These are phyloP conservation scores for Leptodontidium sp. DNA, from an alignment of 2,329 filamentous ascomycete genomes.

Conservation along the genomic window DNA sequence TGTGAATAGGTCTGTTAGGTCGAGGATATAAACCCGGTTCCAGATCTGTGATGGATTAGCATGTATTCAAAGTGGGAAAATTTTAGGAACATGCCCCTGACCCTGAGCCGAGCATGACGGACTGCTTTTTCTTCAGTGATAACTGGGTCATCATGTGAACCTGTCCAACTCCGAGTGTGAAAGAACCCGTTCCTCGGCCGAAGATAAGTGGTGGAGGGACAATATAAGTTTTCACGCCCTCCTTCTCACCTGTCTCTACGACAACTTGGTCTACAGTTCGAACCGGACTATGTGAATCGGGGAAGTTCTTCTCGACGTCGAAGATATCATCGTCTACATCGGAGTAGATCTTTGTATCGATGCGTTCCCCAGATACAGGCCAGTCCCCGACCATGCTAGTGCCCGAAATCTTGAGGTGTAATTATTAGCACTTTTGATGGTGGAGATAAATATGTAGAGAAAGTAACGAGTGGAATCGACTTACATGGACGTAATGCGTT, in stretches of 20 bases:
- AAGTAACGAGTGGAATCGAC: not conserved
- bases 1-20: constrained; percentile 54
- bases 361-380: constrained; percentile 47
- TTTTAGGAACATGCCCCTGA: constrained; percentile 33
- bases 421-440: not conserved
- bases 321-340: constrained; percentile 55
- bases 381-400: constrained; percentile 54
- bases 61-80: not conserved
- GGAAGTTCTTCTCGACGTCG: constrained; percentile 48
- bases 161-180: constrained; percentile 52
- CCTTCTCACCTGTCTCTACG: constrained; percentile 49
- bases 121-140: constrained; percentile 46
- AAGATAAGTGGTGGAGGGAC: constrained; percentile 58
- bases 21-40: constrained; percentile 56
- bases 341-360: constrained; percentile 49
- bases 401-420: constrained; percentile 50
- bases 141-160: constrained; percentile 49
- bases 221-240: constrained; percentile 54
- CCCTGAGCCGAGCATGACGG: constrained; percentile 50
- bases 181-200: constrained; percentile 53
- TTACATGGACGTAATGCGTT: constrained; percentile 52
- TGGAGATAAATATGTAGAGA: not conserved
- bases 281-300: constrained; percentile 50
- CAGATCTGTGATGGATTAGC: constrained; percentile 41
- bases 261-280: constrained; percentile 55